Conservation (phyloP, 805 yeast species). For the Lachancea cidri region DNA sequence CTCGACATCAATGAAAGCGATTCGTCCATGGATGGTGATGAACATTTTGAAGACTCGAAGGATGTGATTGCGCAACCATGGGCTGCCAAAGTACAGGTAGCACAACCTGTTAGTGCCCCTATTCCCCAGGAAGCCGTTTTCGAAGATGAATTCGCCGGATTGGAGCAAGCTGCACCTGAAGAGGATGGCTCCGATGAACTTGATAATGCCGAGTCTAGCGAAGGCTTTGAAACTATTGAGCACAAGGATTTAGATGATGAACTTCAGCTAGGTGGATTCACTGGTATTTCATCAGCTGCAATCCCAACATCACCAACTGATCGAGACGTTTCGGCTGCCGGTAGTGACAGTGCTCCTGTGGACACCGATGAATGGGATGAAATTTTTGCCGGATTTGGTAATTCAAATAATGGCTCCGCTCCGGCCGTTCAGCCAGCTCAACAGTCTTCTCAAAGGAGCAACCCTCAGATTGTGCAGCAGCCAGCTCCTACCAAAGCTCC, state of each 20-base stretch:
- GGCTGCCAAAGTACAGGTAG: too few species aligned
- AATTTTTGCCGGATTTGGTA: conserved; percentile 84
- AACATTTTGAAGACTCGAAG: conserved; percentile 35
- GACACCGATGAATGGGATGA: conserved; percentile 88
- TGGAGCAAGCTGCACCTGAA: conserved; percentile 40
- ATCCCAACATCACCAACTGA: conserved; percentile 1
- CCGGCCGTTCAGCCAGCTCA: conserved; percentile 9
- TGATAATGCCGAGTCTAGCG: conserved; percentile 22
- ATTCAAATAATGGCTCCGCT: conserved; percentile 6
- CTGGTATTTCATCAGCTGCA: conserved; percentile 11
- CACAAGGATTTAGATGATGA: conserved; percentile 25
- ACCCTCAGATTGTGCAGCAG: conserved; percentile 13
- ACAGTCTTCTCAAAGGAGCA: conserved; percentile 13
- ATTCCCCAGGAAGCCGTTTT: conserved; percentile 17
- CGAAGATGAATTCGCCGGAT: conserved; percentile 41
- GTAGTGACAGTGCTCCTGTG: conserved; percentile 15
- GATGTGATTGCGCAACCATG: conserved; percentile 17
- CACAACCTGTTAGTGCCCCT: not conserved
- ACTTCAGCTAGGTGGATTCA: conserved; percentile 21
- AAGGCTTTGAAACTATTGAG: conserved; percentile 25
- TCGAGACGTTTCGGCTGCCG: conserved; percentile 3
- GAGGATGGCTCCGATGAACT: conserved; percentile 29
- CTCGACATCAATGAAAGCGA: conserved; percentile 49
- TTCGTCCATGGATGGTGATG: conserved; percentile 39
- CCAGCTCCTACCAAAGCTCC: conserved; percentile 11